These are phyloP conservation scores for Melastoma candidum DNA, from an alignment of 441 rosid species.

Conservation along the genomic window DNA sequence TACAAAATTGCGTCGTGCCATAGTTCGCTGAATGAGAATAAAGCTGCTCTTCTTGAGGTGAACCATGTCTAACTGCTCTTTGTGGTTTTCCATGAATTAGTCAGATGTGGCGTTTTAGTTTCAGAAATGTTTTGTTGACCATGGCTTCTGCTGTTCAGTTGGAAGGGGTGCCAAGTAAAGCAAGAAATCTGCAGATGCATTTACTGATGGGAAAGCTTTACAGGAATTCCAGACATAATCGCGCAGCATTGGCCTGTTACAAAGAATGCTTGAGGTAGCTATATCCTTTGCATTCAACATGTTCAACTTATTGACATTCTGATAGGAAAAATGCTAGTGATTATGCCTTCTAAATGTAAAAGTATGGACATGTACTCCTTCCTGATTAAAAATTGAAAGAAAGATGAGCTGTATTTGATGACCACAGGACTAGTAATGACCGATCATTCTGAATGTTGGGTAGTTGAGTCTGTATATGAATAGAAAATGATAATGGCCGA, in stretches of 20 bases:
- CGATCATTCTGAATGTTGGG: too few species aligned
- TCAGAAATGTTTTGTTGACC: background rate
- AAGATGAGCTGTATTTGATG: too few species aligned
- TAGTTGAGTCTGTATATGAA: too few species aligned
- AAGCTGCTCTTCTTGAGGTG: constrained; percentile 84
- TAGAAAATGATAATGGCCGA: too few species aligned
- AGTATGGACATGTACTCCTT: too few species aligned
- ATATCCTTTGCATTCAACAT: background rate
- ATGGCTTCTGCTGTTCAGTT: constrained; percentile 30
- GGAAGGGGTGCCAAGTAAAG: constrained; percentile 87
- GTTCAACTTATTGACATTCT: too few species aligned
- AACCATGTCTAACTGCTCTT: constrained; percentile 8
- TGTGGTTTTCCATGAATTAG: constrained; percentile 2
- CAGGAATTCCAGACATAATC: constrained; percentile 66
- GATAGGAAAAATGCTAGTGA: too few species aligned
- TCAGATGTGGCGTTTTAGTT: constrained; percentile 3
- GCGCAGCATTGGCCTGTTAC: constrained; percentile 78
- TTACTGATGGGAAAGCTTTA: constrained; percentile 88
- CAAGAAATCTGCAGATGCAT: constrained; percentile 88
- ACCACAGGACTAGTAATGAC: too few species aligned
- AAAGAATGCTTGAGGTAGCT: constrained; percentile 82
- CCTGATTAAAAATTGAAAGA: too few species aligned
- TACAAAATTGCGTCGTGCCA: constrained; percentile 90
- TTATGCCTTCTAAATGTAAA: too few species aligned
- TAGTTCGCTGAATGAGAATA: constrained; percentile 55